phyloP scores from a whole-genome alignment of 202 grass and related monocot genomes.

The Panicum hallii region DNA sequence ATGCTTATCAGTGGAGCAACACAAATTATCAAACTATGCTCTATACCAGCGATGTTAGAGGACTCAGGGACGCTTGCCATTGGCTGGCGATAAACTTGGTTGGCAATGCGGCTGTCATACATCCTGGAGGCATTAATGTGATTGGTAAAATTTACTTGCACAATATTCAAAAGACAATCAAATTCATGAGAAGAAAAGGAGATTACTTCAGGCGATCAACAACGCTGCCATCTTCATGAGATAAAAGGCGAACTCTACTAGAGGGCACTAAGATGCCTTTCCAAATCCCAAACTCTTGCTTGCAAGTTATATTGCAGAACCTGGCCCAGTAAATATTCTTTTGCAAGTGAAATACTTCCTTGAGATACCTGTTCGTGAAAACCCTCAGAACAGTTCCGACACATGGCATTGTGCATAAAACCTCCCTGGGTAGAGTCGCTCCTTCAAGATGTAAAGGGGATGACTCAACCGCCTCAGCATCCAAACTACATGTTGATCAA shows the following conservation, averaged over 20 bases:
- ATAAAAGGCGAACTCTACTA: conserved; percentile 77
- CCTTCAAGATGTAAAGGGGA: conserved; percentile 74
- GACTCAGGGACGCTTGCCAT: conserved; percentile 39
- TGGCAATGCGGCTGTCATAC: conserved; percentile 32
- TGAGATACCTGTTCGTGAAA: conserved; percentile 51
- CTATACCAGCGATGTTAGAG: conserved; percentile 56
- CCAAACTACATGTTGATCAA: conserved; percentile 45
- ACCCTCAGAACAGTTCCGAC: conserved; percentile 78
- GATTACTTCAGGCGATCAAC: conserved; percentile 74
- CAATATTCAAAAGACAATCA: conserved; percentile 2
- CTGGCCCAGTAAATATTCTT: conserved; percentile 66
- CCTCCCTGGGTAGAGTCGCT: conserved; percentile 60
- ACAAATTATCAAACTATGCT: conserved; percentile 6
- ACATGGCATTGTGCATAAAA: conserved; percentile 71
- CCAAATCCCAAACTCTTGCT: conserved; percentile 73
- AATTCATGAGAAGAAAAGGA: conserved; percentile 44
- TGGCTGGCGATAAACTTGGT: conserved; percentile 45
- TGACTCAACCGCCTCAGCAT: conserved; percentile 34
- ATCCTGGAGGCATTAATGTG: conserved; percentile 40
- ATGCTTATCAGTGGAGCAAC: conserved; percentile 7
- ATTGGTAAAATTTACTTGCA: conserved; percentile 34
- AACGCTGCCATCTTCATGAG: conserved; percentile 68
- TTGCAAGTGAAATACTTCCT: conserved; percentile 61
- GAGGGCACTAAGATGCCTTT: conserved; percentile 63
- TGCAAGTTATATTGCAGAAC: conserved; percentile 75